Evolutionary conservation across 2,329 filamentous ascomycete genomes (phyloP).

Genomic region (Aurifilum marmelostoma): DNA sequence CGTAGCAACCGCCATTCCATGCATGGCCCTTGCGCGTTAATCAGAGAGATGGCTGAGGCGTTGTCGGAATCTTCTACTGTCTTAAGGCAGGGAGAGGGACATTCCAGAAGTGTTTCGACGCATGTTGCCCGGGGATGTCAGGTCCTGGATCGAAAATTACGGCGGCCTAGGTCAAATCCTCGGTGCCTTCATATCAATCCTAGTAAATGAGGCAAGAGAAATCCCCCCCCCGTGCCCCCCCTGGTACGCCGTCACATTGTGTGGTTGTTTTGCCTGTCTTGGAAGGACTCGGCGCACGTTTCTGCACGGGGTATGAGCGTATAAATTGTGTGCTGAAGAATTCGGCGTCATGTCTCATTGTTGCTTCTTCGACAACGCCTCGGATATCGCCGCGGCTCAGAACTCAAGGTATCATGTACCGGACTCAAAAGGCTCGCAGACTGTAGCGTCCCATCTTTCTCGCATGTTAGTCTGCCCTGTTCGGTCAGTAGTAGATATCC

Average conservation of each 20-base stretch:
- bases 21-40: background rate
- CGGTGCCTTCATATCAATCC: background rate
- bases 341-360: slow-evolving; percentile 15
- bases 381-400: slow-evolving; percentile 2
- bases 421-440: background rate
- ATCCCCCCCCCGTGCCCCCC: background rate
- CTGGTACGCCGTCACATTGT: background rate
- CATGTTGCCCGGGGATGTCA: background rate
- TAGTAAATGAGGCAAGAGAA: background rate
- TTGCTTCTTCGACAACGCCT: slow-evolving; percentile 13
- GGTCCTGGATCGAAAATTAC: background rate
- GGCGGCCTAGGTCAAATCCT: background rate
- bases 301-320: background rate
- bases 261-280: background rate
- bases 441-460: background rate
- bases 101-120: background rate
- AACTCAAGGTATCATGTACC: background rate
- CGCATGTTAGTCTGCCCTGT: background rate
- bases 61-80: background rate
- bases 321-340: slow-evolving; percentile 7
- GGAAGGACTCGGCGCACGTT: background rate
- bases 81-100: background rate
- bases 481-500: slow-evolving; percentile 1
- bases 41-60: background rate
- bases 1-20: background rate